Conservation (phyloP, 2,329 filamentous ascomycete species). For the Rugonectria rugulosa region DNA sequence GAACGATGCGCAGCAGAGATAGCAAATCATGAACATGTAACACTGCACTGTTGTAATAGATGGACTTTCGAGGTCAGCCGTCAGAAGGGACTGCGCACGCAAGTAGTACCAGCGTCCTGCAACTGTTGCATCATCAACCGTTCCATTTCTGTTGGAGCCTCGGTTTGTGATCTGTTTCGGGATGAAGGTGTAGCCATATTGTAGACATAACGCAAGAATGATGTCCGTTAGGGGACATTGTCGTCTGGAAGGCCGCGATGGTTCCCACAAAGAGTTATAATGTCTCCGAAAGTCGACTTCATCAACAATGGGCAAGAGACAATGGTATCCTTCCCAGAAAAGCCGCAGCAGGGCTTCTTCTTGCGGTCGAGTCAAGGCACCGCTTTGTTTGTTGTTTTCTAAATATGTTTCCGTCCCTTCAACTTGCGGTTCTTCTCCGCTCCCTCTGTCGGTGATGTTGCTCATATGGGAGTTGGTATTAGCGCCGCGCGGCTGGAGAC, state of each 20-base stretch:
- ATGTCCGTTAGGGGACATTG: constrained; percentile 61
- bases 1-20: constrained; percentile 56
- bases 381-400: background rate
- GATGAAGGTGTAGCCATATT: constrained; percentile 48
- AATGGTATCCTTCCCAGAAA: constrained; percentile 56
- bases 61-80: constrained; percentile 55
- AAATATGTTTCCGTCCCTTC: background rate
- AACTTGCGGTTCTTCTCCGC: background rate
- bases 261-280: constrained; percentile 51
- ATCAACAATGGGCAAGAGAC: constrained; percentile 50
- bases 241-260: constrained; percentile 41
- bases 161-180: constrained; percentile 8
- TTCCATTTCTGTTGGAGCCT: background rate
- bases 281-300: constrained; percentile 53
- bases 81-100: constrained; percentile 53
- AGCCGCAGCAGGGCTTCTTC: constrained; percentile 57
- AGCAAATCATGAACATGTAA: constrained; percentile 52
- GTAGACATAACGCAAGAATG: constrained; percentile 59
- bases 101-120: constrained; percentile 56
- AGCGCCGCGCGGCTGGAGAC: constrained; percentile 24
- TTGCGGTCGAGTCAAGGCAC: constrained; percentile 44
- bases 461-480: constrained; percentile 16
- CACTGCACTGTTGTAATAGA: constrained; percentile 57
- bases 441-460: background rate
- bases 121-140: constrained; percentile 47